Conservation (phyloP, 306 rosid species). For the Albizia julibrissin region DNA sequence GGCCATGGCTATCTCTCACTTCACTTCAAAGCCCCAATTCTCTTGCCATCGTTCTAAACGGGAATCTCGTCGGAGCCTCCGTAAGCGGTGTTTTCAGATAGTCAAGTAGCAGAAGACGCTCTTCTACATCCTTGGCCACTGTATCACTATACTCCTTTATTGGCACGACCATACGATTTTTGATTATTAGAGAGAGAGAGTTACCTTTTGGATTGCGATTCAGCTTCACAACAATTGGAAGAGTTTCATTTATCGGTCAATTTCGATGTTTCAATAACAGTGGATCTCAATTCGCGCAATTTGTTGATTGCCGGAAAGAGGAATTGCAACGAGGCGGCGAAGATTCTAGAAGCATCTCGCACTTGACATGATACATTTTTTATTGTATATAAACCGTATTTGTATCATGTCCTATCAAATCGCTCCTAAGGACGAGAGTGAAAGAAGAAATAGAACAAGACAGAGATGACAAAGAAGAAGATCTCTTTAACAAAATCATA, state of each 20-base stretch:
- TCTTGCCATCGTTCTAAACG: conserved; percentile 3
- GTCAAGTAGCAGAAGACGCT: conserved; percentile 50
- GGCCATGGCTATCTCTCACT: conserved; percentile 32
- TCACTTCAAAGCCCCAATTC: conserved; percentile 23
- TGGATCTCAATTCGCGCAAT: not conserved
- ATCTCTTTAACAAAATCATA: no score
- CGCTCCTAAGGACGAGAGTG: not conserved
- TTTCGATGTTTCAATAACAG: not conserved
- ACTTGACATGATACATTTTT: not conserved
- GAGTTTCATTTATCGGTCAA: not conserved
- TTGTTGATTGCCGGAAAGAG: not conserved
- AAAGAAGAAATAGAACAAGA: not conserved
- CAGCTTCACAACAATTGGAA: not conserved
- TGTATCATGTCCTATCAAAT: not conserved
- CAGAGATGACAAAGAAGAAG: not conserved
- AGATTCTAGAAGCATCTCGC: not conserved
- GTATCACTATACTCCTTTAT: conserved; percentile 52
- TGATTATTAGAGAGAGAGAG: conserved; percentile 33
- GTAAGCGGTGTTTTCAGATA: conserved; percentile 38
- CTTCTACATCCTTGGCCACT: conserved; percentile 45
- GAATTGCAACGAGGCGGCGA: conserved; percentile 15
- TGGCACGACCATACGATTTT: conserved; percentile 50
- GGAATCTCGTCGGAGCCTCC: conserved; percentile 4
- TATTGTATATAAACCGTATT: not conserved
- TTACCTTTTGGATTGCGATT: not conserved